Base-by-base conservation (phyloP, 371 early-diverging fungal species). In the Phascolomyces articulosus region DNA sequence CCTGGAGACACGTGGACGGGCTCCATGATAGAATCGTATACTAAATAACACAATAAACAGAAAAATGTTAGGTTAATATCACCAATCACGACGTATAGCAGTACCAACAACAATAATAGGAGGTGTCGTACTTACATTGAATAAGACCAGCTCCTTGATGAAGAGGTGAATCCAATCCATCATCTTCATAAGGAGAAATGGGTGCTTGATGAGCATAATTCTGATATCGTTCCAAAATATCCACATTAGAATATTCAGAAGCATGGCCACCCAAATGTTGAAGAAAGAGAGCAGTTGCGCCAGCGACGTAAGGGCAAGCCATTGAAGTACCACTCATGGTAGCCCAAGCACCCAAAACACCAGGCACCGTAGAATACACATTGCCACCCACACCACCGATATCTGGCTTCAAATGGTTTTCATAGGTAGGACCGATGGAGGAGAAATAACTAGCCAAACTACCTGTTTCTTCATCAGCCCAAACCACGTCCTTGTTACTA, bases 121-220 rank as follows among this genome's bases (percentile, higher is more conserved):
- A 4, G 4, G 18, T 49, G 44, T 18, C 1, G n/a, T 55, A 34
- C 49, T 66, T 72, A 78, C 78, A 66, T 72, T 91, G 81, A 55
- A 91, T 69, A 23, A 93, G 72, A 48, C 93, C 93, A 51, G 89
- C 80, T 27, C 93, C 93, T 65, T 90, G 87, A 13, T 69, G 62
- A 28, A 71, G 70, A 58, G 74, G 69, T 53, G 79, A 65, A 15
- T 75, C 56, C 53, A 68, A 66, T n/a, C n/a, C n/a, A 6, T 60
- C 49, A 56, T 44, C 55, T 65, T 80, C 67, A 8, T 58, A 38
- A 41, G 53, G 31, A 91, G 84, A 55, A 93, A 70, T 20, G 41
- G 77, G 70, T 29, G 72, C 69, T 9, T 58, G 40, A 62, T 63
- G 55, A 34, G 79, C 86, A 34, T 75, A 75, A 75, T 83, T 88